A percentile compares a stretch with the other conserved stretches of the same genome.
phyloP scores from a whole-genome alignment of 2,329 filamentous ascomycete genomes.

The Sporothrix globosa region DNA sequence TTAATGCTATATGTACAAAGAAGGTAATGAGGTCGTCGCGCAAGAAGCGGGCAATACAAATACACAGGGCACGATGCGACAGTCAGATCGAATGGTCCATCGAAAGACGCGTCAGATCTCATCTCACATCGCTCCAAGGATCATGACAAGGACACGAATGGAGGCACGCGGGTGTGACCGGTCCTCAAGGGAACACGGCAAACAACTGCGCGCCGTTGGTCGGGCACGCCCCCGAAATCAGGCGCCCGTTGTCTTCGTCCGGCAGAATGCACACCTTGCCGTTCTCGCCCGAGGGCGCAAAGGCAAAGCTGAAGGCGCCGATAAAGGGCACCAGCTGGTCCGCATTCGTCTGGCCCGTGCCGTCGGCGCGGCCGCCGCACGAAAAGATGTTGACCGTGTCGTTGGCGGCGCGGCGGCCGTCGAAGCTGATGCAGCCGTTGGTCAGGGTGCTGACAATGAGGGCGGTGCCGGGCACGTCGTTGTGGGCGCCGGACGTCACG shows the following conservation, averaged over 20 bases:
- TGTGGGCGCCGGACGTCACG: conserved; percentile 54
- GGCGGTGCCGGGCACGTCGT: conserved; percentile 49
- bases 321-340: conserved; percentile 56
- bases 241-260: conserved; percentile 39
- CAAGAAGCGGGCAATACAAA: conserved; percentile 3
- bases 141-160: not conserved
- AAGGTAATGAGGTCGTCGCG: not conserved
- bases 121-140: not conserved
- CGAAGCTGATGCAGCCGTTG: conserved; percentile 57
- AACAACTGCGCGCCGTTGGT: conserved; percentile 42
- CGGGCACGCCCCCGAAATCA: conserved; percentile 42
- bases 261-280: conserved; percentile 51
- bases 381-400: conserved; percentile 57
- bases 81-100: not conserved
- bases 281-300: conserved; percentile 51
- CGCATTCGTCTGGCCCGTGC: conserved; percentile 51
- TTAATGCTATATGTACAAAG: conserved; percentile 3
- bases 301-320: conserved; percentile 48
- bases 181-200: conserved; percentile 39
- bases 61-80: conserved; percentile 9
- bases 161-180: not conserved
- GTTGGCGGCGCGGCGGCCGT: conserved; percentile 48
- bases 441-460: conserved; percentile 55
- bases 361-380: conserved; percentile 56
- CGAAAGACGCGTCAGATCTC: conserved; percentile 11